Conservation (phyloP, 257 asterid species). For the Linaria vulgaris region DNA sequence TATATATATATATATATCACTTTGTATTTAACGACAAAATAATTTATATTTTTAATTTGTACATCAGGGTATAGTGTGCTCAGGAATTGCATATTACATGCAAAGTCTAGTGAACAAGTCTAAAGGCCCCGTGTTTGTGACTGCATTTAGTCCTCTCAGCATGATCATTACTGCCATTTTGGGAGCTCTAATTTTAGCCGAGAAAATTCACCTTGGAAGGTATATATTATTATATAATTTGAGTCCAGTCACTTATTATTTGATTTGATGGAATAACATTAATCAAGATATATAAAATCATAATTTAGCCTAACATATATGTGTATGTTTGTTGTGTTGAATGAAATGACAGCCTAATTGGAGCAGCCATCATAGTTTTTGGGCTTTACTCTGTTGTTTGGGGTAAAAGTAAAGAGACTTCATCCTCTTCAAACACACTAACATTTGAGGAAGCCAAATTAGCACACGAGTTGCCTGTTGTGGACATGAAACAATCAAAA, state of each 20-base stretch:
- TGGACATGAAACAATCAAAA: slow-evolving; percentile 23
- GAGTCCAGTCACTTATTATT: not conserved
- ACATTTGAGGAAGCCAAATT: slow-evolving; percentile 20
- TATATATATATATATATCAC: too few relatives aligned
- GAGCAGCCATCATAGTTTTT: slow-evolving; percentile 63
- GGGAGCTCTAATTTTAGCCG: slow-evolving; percentile 64
- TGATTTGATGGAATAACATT: not conserved
- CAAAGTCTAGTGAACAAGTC: slow-evolving; percentile 65
- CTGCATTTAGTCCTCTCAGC: slow-evolving; percentile 75
- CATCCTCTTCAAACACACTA: slow-evolving; percentile 22
- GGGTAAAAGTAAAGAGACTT: slow-evolving; percentile 73
- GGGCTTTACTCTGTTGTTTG: slow-evolving; percentile 81
- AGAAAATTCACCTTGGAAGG: slow-evolving; percentile 84
- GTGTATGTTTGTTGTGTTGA: not conserved
- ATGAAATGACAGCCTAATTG: slow-evolving; percentile 51
- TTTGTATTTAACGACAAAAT: too few relatives aligned
- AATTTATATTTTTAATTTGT: too few relatives aligned
- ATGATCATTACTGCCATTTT: slow-evolving; percentile 74
- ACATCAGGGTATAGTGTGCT: slow-evolving; percentile 72
- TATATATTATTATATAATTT: slow-evolving; percentile 11
- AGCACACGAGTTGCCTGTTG: slow-evolving; percentile 43
- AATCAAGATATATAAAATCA: too few relatives aligned
- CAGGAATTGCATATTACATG: slow-evolving; percentile 81
- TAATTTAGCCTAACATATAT: not conserved
- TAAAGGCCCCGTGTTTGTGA: slow-evolving; percentile 82